Conservation (phyloP, 176 grass and related monocot species). For the Thalia dealbata region DNA sequence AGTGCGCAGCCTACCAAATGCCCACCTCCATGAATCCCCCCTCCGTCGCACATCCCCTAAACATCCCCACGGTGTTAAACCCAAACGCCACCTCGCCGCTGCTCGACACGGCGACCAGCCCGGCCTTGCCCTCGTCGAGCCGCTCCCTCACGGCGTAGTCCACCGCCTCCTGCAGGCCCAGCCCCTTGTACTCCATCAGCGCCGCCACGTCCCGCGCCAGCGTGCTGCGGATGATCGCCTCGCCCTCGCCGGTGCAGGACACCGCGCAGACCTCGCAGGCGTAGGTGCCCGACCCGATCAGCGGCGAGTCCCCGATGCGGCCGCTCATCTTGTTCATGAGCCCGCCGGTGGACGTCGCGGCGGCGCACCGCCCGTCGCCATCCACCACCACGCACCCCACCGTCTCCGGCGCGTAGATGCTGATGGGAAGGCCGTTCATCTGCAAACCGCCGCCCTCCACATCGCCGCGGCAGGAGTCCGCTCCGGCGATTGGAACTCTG, state of each 20-base stretch:
- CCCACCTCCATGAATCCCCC: slow-evolving; percentile 82
- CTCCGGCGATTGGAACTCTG: slow-evolving; percentile 42
- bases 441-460: slow-evolving; percentile 35
- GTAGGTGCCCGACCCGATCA: slow-evolving; percentile 79
- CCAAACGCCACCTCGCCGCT: slow-evolving; percentile 54
- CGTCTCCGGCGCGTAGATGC: slow-evolving; percentile 90
- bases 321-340: slow-evolving; percentile 94
- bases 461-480: slow-evolving; percentile 43
- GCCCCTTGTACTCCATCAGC: slow-evolving; percentile 81
- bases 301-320: slow-evolving; percentile 80
- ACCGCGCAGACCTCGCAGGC: slow-evolving; percentile 58
- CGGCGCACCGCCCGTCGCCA: slow-evolving; percentile 27
- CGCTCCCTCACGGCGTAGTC: slow-evolving; percentile 62
- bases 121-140: slow-evolving; percentile 55
- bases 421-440: slow-evolving; percentile 90
- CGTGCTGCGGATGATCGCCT: slow-evolving; percentile 85
- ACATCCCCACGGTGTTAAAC: slow-evolving; percentile 86
- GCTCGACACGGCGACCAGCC: slow-evolving; percentile 62
- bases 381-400: slow-evolving; percentile 80
- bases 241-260: slow-evolving; percentile 86
- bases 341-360: slow-evolving; percentile 74
- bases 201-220: slow-evolving; percentile 74
- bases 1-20: slow-evolving; percentile 44
- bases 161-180: slow-evolving; percentile 58
- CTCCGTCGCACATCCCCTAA: slow-evolving; percentile 65